Conservation (phyloP, 2,329 filamentous ascomycete genomes). For the Penicillium sp. region DNA sequence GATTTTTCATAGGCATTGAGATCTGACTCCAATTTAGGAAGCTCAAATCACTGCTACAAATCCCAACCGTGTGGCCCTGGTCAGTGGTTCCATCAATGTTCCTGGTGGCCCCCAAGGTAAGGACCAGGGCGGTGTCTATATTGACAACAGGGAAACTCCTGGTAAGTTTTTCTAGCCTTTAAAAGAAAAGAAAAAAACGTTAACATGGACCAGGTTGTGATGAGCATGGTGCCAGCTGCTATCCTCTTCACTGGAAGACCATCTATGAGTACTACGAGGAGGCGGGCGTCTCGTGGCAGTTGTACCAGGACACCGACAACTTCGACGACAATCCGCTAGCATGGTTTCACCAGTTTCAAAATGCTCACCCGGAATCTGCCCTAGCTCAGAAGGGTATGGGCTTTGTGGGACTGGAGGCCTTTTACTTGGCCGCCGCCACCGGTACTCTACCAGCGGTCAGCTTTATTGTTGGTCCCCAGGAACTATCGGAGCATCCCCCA, state of each 20-base stretch:
- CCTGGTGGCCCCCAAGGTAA: background rate
- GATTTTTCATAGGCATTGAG: too few relatives aligned
- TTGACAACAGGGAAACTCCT: conserved; percentile 53
- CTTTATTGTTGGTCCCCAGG: conserved; percentile 52
- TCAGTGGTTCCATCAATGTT: conserved; percentile 35
- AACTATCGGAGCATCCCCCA: conserved; percentile 57
- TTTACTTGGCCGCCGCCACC: conserved; percentile 52
- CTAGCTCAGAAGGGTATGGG: conserved; percentile 46
- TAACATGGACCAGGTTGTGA: conserved; percentile 24
- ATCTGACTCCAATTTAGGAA: background rate
- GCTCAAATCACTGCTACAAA: conserved; percentile 50
- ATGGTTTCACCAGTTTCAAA: conserved; percentile 51
- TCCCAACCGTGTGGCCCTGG: conserved; percentile 55
- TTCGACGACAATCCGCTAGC: conserved; percentile 57
- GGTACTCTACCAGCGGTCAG: conserved; percentile 55
- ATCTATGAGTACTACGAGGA: conserved; percentile 52
- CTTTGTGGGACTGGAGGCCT: conserved; percentile 50
- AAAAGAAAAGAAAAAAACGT: too few relatives aligned
- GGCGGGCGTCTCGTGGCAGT: conserved; percentile 52
- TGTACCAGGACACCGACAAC: conserved; percentile 54
- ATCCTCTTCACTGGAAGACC: conserved; percentile 57
- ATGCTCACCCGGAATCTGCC: too few relatives aligned
- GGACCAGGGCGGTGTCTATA: conserved; percentile 45
- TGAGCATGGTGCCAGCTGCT: conserved; percentile 34
- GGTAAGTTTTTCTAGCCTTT: too few relatives aligned